A percentile compares a stretch with the other conserved stretches of the same genome.
These are phyloP conservation scores for Pichia nakasei DNA, from an alignment of 805 yeast species.

Conservation along the genomic window DNA sequence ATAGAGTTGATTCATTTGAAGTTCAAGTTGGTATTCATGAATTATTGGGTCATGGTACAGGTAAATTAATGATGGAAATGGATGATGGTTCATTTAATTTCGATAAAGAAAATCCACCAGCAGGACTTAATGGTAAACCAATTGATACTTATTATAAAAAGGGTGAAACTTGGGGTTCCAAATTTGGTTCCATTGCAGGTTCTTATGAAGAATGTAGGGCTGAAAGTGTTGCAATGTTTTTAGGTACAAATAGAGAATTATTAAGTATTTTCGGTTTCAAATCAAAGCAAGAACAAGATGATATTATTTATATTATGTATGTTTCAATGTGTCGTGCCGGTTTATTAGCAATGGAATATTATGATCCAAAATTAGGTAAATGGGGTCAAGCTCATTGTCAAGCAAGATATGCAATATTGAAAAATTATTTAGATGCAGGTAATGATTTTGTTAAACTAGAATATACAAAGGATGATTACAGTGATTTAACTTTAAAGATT, in stretches of 20 bases:
- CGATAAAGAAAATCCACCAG: constrained; percentile 53
- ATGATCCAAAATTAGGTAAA: constrained; percentile 73
- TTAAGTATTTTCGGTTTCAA: constrained; percentile 66
- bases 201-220: constrained; percentile 92
- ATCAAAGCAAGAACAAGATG: constrained; percentile 48
- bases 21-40: constrained; percentile 94
- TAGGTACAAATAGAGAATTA: constrained; percentile 59
- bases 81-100: constrained; percentile 63
- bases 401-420: constrained; percentile 80
- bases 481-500: constrained; percentile 52
- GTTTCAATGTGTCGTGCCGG: constrained; percentile 87
- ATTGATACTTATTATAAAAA: constrained; percentile 61
- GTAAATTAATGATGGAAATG: constrained; percentile 58
- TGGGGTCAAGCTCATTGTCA: constrained; percentile 98
- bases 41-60: constrained; percentile 85
- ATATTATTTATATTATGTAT: constrained; percentile 57
- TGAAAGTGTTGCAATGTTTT: constrained; percentile 77
- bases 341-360: constrained; percentile 68
- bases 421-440: constrained; percentile 60
- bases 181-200: constrained; percentile 76
- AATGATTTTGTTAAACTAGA: constrained; percentile 47
- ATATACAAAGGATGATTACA: constrained; percentile 37
- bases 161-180: constrained; percentile 87
- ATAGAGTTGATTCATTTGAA: constrained; percentile 77
- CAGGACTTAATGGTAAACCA: constrained; percentile 52